These are phyloP conservation scores for Mucor irregularis DNA, from an alignment of 371 early-diverging fungal species.

Conservation along the genomic window DNA sequence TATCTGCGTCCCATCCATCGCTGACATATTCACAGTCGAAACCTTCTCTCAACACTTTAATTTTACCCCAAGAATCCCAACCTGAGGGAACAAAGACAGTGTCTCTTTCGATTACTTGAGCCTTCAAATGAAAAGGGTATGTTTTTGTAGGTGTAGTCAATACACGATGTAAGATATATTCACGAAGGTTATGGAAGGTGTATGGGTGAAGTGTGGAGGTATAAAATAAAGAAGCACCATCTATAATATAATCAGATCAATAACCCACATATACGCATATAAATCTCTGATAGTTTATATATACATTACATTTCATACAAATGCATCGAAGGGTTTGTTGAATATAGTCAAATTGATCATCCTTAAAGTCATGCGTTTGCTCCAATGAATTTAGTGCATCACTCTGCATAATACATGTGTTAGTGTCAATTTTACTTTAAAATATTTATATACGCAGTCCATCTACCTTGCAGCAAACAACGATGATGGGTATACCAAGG, in stretches of 20 bases:
- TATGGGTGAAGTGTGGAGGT: conserved; percentile 81
- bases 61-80: conserved; percentile 94
- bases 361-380: conserved; percentile 77
- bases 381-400: conserved; percentile 75
- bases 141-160: conserved; percentile 46
- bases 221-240: conserved; percentile 91
- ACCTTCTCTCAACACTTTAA: conserved; percentile 75
- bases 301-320: conserved; percentile 76
- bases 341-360: conserved; percentile 90
- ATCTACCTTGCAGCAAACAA: conserved; percentile 88
- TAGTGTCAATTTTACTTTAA: background rate
- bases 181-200: conserved; percentile 75
- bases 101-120: conserved; percentile 88
- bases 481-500: conserved; percentile 80
- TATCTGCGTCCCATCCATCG: conserved; percentile 64
- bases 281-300: too few relatives aligned
- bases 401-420: conserved; percentile 50
- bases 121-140: conserved; percentile 64
- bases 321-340: conserved; percentile 91
- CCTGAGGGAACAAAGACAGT: conserved; percentile 89
- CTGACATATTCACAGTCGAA: conserved; percentile 72
- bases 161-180: conserved; percentile 84
- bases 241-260: conserved; percentile 40
- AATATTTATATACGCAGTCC: background rate
- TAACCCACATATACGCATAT: too few relatives aligned